Conservation (phyloP, 139 green algal genomes). For the Tetraselmis striata region DNA sequence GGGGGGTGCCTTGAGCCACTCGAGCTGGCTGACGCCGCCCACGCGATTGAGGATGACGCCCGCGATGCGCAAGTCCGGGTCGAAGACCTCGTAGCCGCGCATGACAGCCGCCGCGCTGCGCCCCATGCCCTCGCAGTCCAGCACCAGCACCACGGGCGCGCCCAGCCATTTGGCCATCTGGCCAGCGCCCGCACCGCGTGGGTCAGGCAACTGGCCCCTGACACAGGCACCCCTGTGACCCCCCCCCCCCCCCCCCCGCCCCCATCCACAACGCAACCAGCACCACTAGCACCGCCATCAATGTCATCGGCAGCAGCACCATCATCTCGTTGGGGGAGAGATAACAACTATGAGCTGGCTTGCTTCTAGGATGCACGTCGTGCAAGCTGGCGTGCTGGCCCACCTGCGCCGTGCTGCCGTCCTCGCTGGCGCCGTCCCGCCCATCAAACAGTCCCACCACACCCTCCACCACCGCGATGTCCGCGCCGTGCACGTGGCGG, state of each 20-base stretch:
- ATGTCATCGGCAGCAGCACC: no score
- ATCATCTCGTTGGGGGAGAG: no score
- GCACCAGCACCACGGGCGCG: conserved; percentile 74
- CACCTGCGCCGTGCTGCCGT: conserved; percentile 70
- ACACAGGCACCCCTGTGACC: no score
- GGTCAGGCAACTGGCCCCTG: no score
- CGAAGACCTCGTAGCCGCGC: conserved; percentile 61
- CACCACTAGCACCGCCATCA: no score
- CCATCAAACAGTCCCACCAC: conserved; percentile 79
- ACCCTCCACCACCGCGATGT: conserved; percentile 78
- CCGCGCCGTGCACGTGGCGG: conserved; percentile 35
- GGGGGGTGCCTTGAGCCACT: conserved; percentile 35
- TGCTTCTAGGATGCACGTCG: no score
- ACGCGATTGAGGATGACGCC: conserved; percentile 58
- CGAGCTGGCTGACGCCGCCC: conserved; percentile 35
- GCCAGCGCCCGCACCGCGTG: no score
- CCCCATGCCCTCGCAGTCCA: conserved; percentile 61
- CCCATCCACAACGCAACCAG: no score
- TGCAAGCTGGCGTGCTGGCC: no score
- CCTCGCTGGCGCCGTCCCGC: conserved; percentile 46
- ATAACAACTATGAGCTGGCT: no score
- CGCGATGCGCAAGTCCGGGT: conserved; percentile 49
- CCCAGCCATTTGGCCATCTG: conserved; percentile 74
- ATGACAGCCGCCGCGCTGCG: conserved; percentile 58
- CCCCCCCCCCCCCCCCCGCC: no score